phyloP scores from a whole-genome alignment of 2,329 filamentous ascomycete species.

The Monilinia aucupariae region DNA sequence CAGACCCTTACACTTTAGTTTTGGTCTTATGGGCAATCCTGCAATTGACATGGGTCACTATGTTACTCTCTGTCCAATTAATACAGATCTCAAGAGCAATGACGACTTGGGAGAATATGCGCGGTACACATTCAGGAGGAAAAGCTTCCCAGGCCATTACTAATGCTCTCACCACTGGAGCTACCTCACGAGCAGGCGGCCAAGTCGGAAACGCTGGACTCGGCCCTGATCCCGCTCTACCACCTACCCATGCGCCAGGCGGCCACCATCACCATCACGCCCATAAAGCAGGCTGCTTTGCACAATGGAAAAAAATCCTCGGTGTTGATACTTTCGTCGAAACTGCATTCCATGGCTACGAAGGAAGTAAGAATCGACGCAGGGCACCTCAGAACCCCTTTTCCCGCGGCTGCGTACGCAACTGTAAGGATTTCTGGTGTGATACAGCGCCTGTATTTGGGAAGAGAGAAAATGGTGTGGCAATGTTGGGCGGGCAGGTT shows the following conservation, averaged over 20 bases:
- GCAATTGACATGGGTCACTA: slow-evolving; percentile 93
- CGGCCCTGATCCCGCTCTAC: slow-evolving; percentile 52
- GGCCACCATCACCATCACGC: slow-evolving; percentile 40
- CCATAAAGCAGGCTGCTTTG: slow-evolving; percentile 60
- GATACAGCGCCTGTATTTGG: slow-evolving; percentile 80
- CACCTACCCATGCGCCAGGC: slow-evolving; percentile 39
- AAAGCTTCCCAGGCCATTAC: slow-evolving; percentile 55
- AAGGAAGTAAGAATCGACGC: slow-evolving; percentile 43
- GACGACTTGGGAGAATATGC: slow-evolving; percentile 97
- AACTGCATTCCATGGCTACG: slow-evolving; percentile 72
- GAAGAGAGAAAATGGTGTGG: slow-evolving; percentile 65
- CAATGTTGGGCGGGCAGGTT: slow-evolving; percentile 68
- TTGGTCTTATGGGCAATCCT: slow-evolving; percentile 73
- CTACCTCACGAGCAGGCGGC: slow-evolving; percentile 59
- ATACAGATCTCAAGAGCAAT: slow-evolving; percentile 87
- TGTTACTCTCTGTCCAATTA: slow-evolving; percentile 91
- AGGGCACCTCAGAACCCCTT: slow-evolving; percentile 68
- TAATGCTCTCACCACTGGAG: slow-evolving; percentile 69
- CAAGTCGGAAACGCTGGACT: slow-evolving; percentile 64
- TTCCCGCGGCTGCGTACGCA: slow-evolving; percentile 73
- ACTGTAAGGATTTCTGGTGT: slow-evolving; percentile 96
- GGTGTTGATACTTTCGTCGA: slow-evolving; percentile 92
- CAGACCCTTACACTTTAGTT: slow-evolving; percentile 78
- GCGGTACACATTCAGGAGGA: slow-evolving; percentile 57
- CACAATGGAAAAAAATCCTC: slow-evolving; percentile 76